Base-by-base conservation (phyloP, 2,329 filamentous ascomycete species). In the Dactylonectria macrodidyma region DNA sequence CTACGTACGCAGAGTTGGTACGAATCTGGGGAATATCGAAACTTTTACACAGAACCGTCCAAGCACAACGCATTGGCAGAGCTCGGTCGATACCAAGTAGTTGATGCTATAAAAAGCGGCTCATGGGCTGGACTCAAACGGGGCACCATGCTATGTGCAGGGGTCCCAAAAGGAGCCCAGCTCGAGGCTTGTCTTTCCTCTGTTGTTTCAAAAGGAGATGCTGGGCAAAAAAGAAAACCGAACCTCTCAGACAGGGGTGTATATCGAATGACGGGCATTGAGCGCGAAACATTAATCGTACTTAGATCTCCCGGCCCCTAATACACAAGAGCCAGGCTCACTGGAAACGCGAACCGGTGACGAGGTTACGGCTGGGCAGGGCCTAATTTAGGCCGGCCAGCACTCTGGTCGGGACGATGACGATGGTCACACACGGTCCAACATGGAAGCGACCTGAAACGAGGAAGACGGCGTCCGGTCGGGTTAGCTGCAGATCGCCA, bases 391-490 rank as follows among this genome's bases (percentile, higher is more conserved):
- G 55, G 51, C 41, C 33, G 36, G 50, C 19, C 57, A 41, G 61
- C 44, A 26, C 19, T 66, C 58, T 52, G 52, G 50, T 58, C 30
- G 58, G 59, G 58, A 64, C 59, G 59, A 59, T 41, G 52, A 58
- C n/a, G 33, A 52, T 65, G 54, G 64, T 70, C 65, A 62, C 71
- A 74, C 70, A 75, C 66, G 66, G 66, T 66, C 64, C 68, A 71
- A 72, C 62, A 61, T 59, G 68, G 68, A 75, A 65, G 59, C 62
- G 60, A 74, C 73, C 73, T 75, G 73, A 75, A 75, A 75, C 73
- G 64, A 70, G 61, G 68, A 59, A 48, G 65, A 73, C 63, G 65
- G 66, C 59, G 66, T 72, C 66, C 36, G 59, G 46, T 57, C 65
- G 59, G 55, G 65, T 71, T 60, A 51, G 65, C 54, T 48, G 66